These are phyloP conservation scores for Venturiaceae sp. DNA, from an alignment of 2,329 filamentous ascomycete genomes.

Conservation along the genomic window DNA sequence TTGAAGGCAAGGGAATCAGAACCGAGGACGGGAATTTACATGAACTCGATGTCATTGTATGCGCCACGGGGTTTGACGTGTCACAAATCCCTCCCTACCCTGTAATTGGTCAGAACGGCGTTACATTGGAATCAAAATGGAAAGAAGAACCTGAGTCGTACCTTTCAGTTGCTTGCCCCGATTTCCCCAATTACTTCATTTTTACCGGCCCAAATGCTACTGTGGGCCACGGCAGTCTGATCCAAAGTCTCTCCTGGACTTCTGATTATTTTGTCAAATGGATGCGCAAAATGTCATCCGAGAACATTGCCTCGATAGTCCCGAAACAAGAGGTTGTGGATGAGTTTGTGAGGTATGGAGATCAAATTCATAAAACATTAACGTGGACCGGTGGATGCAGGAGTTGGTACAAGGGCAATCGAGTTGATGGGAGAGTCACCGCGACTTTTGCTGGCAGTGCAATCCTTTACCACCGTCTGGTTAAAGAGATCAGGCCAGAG, in stretches of 20 bases:
- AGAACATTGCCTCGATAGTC: slow-evolving; percentile 7
- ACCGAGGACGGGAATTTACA: slow-evolving; percentile 28
- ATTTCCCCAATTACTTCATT: slow-evolving; percentile 56
- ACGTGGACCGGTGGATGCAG: slow-evolving; percentile 8
- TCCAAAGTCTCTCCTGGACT: slow-evolving; percentile 6
- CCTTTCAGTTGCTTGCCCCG: slow-evolving; percentile 51
- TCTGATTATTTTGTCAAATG: slow-evolving; percentile 10
- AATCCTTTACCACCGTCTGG: slow-evolving; percentile 10
- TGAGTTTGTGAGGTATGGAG: slow-evolving; percentile 7
- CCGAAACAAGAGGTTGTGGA: slow-evolving; percentile 3
- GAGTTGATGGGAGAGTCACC: not conserved
- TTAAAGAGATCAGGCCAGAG: slow-evolving; percentile 31
- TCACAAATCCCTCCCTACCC: slow-evolving; percentile 26
- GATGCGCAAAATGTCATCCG: slow-evolving; percentile 1
- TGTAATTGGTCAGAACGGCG: not conserved
- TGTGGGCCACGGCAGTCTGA: slow-evolving; percentile 4
- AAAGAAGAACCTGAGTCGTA: slow-evolving; percentile 28
- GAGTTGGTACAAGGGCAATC: slow-evolving; percentile 12
- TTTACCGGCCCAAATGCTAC: slow-evolving; percentile 5
- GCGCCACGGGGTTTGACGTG: slow-evolving; percentile 33
- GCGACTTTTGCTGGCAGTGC: not conserved
- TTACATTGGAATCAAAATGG: not conserved
- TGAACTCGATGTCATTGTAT: slow-evolving; percentile 32
- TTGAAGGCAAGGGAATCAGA: slow-evolving; percentile 26
- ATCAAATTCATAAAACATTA: slow-evolving; percentile 8